Evolutionary conservation across 768 basidiomycete species (phyloP).

Genomic region (Leucocoprinus leucothites): DNA sequence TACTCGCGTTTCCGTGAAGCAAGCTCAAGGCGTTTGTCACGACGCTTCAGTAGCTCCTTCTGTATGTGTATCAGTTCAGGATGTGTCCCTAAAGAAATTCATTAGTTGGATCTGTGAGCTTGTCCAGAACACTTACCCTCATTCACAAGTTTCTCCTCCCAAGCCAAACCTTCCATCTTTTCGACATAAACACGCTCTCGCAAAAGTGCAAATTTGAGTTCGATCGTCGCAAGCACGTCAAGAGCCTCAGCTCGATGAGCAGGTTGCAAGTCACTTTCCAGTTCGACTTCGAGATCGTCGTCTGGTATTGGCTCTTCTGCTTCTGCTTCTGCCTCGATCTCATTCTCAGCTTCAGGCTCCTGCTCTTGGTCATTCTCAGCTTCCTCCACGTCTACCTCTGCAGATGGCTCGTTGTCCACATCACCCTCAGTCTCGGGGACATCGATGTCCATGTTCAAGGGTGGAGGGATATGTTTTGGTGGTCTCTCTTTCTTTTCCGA

Average conservation of each 20-base stretch:
- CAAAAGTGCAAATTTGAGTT: conserved; percentile 87
- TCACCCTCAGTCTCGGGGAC: conserved; percentile 21
- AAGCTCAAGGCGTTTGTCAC: conserved; percentile 79
- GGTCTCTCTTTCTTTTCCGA: conserved; percentile 8
- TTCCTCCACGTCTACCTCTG: conserved; percentile 19
- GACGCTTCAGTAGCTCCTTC: conserved; percentile 69
- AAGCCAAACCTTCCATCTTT: conserved; percentile 87
- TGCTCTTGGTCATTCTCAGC: conserved; percentile 29
- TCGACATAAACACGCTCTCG: conserved; percentile 89
- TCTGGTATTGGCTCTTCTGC: conserved; percentile 24
- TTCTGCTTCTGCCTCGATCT: conserved; percentile 30
- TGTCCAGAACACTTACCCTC: conserved; percentile 51
- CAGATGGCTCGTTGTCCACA: conserved; percentile 14
- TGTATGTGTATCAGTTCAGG: conserved; percentile 85
- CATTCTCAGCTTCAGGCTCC: conserved; percentile 32
- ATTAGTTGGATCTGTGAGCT: neutral
- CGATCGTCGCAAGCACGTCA: conserved; percentile 83
- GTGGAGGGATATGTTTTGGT: conserved; percentile 11
- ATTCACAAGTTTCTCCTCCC: conserved; percentile 81
- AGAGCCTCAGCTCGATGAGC: conserved; percentile 85
- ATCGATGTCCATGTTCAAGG: conserved; percentile 27
- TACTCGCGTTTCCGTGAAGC: conserved; percentile 72
- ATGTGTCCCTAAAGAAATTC: conserved; percentile 57
- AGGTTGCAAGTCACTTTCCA: conserved; percentile 62
- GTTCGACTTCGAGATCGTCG: conserved; percentile 28